Evolutionary conservation across 305 asterid species (phyloP), one percentile per base, ranked within the genome.

Genomic region (Lippia alba): DNA sequence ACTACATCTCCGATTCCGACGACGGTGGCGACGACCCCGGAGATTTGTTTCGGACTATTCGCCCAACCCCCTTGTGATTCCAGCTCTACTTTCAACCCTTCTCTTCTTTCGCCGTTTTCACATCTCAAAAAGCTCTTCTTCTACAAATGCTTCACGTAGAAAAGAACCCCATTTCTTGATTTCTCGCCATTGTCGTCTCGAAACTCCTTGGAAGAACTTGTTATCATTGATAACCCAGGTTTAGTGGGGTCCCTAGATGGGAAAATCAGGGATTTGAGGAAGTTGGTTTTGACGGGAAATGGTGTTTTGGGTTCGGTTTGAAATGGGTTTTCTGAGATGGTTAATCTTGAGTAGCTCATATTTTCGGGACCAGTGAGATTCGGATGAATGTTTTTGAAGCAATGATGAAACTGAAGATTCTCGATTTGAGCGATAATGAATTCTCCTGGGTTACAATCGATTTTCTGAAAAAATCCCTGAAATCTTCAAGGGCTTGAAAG

Each of bases 11-110:
- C 58, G 80, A 78, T 15, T 6, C 73, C 54, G 12, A 49, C 33
- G 11, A 8, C 75, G 24, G 59, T 57, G 8, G 74, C 32, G 5
- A 67, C 79, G 7, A 80, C 88, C 9, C 98, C 89, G 0, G 98
- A 88, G 84, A 82, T 71, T 79, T 92, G 92, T 92, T 2, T 92
- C 98, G 2, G 97, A 92, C 50, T 90, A 82, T 61, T 81, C 95
- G 24, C 87, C 93, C 0, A 89, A 92, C 71, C 97, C 98, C 88
- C 91, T 1, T 92, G 98, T 67, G 71, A 73, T 30, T 66, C 84
- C 74, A 62, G 60, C 1, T 76, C 92, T 0, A 80, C 85, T 76
- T 74, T 92, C 59, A 69, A 87, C 75, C 75, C 83, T 16, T 69
- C 78, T 12, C 84, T 84, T 11, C 79, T 89, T 0, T 6, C 76